phyloP scores from a whole-genome alignment of 345 rosid genomes.

The Eucalyptus regnans region DNA sequence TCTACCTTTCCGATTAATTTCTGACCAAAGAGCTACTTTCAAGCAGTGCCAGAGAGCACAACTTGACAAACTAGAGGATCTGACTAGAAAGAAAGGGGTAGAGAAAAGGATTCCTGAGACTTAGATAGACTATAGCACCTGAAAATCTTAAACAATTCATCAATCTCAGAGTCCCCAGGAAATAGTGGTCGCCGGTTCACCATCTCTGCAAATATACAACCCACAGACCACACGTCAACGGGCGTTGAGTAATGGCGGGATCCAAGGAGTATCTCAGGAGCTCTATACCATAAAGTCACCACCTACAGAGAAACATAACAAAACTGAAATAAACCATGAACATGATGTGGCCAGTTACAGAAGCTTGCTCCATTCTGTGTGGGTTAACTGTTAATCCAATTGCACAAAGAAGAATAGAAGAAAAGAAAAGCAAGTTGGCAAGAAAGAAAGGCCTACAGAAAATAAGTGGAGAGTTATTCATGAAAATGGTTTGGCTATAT shows the following conservation, averaged over 20 bases:
- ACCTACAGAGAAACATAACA: conserved; percentile 6
- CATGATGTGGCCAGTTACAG: neutral
- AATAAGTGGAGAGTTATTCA: neutral
- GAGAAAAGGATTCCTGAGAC: neutral
- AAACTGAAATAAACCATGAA: neutral
- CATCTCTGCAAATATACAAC: conserved; percentile 49
- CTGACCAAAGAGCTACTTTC: neutral
- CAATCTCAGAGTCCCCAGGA: conserved; percentile 19
- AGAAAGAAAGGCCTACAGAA: neutral
- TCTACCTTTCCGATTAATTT: neutral
- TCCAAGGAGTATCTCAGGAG: conserved; percentile 35
- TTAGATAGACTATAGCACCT: conserved; percentile 7
- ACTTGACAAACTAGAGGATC: neutral
- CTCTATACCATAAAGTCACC: conserved; percentile 23
- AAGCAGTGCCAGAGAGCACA: neutral
- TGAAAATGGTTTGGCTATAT: neutral
- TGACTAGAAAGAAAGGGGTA: neutral
- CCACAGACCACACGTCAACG: conserved; percentile 37
- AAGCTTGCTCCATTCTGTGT: neutral
- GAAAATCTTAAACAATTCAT: conserved; percentile 21
- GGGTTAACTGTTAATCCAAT: neutral
- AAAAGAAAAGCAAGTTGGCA: neutral
- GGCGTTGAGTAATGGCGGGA: conserved; percentile 22
- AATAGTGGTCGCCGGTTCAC: conserved; percentile 18
- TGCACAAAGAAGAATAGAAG: neutral